Base-by-base conservation (phyloP, 2,329 filamentous ascomycete species). In the Cryphonectria naterciae region DNA sequence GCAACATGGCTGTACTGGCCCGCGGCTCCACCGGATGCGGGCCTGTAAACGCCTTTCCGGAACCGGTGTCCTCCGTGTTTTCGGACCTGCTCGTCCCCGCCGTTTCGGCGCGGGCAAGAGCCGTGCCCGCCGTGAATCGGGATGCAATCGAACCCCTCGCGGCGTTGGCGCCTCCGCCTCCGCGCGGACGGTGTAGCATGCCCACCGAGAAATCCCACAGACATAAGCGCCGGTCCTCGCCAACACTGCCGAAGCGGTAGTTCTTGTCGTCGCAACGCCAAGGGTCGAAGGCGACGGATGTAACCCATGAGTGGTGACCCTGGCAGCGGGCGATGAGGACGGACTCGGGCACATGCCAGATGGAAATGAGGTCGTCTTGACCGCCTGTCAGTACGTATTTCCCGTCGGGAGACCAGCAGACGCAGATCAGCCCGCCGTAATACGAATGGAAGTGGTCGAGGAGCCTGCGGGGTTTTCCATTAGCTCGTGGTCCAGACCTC, bases 191-290 rank as follows among this genome's bases (percentile, higher is more conserved):
- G 80, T 97, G 93, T 76, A 99, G 86, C 95, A 98, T 98, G 76
- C 94, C 94, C 58, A 97, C 94, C 75, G 92, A 97, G 79, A 99
- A 99, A 83, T 99, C 96, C 96, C 96, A 99, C 17, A 99, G 84
- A 71, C 97, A 89, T 25, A 99, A 84, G 70, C 94, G 88, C 76
- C 95, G 93, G 79, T 99, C 96, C 79, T 98, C 95, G 19, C 95
- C 96, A 0, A 99, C 95, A 77, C 94, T 97, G 41, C 96, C 96
- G 77, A 99, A 97, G 1, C 96, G 89, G 81, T 99, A 99, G 76
- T 94, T 98, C 76, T 92, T 90, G 78, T 97, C 94, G 78, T 99
- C 96, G 78, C 96, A 99, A 74, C 95, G 89, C 96, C 96, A 99
- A 0, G 94, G 94, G 79, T 99, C 96, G 79, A 98, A 99, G 4